Conservation (phyloP, 306 rosid genomes). For the Begonia masoniana region DNA sequence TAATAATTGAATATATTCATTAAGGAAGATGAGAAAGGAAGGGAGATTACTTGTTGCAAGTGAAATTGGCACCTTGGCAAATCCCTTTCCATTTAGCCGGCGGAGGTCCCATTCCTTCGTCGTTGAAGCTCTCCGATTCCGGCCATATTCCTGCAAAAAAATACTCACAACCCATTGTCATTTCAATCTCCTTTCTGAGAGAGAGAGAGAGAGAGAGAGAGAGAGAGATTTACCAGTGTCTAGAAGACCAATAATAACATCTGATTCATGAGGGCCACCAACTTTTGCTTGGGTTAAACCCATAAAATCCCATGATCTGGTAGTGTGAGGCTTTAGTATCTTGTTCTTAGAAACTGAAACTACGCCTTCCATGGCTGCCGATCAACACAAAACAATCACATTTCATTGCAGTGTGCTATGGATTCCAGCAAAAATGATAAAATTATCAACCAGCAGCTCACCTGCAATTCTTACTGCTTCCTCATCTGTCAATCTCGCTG, state of each 20-base stretch:
- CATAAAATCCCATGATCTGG: constrained; percentile 29
- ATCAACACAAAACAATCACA: not conserved
- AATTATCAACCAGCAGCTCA: not conserved
- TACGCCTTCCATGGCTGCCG: constrained; percentile 16
- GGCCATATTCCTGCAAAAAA: constrained; percentile 28
- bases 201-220: not conserved
- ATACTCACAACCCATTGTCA: constrained; percentile 8
- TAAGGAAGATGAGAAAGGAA: not conserved
- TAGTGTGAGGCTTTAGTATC: constrained; percentile 23
- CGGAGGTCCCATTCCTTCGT: constrained; percentile 12
- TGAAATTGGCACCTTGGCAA: constrained; percentile 20
- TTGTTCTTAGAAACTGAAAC: constrained; percentile 25
- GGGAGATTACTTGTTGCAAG: constrained; percentile 25
- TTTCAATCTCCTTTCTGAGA: not conserved
- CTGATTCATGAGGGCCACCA: constrained; percentile 5
- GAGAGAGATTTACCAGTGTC: constrained; percentile 11
- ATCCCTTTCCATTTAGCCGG: constrained; percentile 29
- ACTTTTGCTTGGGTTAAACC: constrained; percentile 7
- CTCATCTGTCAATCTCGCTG: constrained; percentile 20
- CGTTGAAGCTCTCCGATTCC: constrained; percentile 22
- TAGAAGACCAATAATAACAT: constrained; percentile 14
- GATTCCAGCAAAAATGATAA: too few relatives aligned
- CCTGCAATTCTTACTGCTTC: constrained; percentile 27
- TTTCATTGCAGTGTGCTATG: not conserved
- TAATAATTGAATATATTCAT: not conserved